Conservation (phyloP, 2,329 filamentous ascomycete genomes). For the Ilyonectria sp. region DNA sequence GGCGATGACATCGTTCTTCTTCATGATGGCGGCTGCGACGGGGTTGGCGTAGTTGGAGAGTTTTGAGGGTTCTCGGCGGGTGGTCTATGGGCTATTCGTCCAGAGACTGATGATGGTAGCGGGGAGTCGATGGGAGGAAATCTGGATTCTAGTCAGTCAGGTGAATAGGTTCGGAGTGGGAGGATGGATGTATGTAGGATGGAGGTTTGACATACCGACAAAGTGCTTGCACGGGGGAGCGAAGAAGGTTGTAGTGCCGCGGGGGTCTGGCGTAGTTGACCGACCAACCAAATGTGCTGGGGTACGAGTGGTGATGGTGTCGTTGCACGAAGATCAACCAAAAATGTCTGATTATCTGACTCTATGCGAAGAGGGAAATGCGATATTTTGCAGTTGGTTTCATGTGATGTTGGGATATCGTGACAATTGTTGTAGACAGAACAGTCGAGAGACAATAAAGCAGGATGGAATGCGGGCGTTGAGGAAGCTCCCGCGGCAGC, state of each 20-base stretch:
- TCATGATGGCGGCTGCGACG: conserved; percentile 61
- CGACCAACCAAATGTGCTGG: conserved; percentile 22
- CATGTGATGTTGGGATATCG: not conserved
- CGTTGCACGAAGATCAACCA: not conserved
- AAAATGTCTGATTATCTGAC: not conserved
- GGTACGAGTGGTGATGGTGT: conserved; percentile 6
- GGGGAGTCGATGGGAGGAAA: not conserved
- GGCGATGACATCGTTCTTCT: conserved; percentile 78
- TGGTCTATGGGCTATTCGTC: conserved; percentile 1
- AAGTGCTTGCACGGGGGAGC: not conserved
- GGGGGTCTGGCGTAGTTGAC: conserved; percentile 26
- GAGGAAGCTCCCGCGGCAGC: conserved; percentile 21
- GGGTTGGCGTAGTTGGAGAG: not conserved
- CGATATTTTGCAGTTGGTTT: no score
- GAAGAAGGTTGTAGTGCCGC: conserved; percentile 21
- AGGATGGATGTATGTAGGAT: not conserved
- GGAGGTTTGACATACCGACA: conserved; percentile 14
- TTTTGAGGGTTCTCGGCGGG: conserved; percentile 10
- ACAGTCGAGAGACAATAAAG: conserved; percentile 18
- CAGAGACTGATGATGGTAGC: not conserved
- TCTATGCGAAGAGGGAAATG: not conserved
- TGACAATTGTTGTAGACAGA: not conserved
- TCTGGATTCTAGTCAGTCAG: conserved; percentile 21
- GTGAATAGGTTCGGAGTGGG: conserved; percentile 1
- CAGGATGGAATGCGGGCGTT: conserved; percentile 33